phyloP scores from a whole-genome alignment of 2,329 filamentous ascomycete species.

The Talaromyces sp. region DNA sequence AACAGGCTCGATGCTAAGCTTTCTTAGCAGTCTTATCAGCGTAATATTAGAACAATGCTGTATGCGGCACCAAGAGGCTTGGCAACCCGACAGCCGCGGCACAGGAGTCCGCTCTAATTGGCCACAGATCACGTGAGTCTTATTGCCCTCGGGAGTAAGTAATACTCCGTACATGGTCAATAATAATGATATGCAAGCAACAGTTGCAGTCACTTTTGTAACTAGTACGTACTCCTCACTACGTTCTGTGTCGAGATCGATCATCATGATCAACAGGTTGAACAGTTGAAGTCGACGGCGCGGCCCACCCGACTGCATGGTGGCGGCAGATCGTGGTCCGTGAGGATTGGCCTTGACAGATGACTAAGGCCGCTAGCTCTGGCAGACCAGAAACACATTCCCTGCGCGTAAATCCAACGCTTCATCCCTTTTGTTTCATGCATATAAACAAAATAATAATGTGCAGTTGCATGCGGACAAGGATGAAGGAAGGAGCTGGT shows the following conservation, averaged over 20 bases:
- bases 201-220: neutral
- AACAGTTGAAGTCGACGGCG: neutral
- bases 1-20: too few species aligned
- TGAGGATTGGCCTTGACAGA: neutral
- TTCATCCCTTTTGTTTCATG: too few species aligned
- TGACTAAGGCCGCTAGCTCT: neutral
- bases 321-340: conserved; percentile 13
- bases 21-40: too few species aligned
- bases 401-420: too few species aligned
- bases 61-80: neutral
- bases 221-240: too few species aligned
- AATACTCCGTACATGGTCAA: neutral
- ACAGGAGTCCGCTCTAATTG: neutral
- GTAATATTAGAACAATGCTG: too few species aligned
- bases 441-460: neutral
- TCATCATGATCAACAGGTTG: neutral
- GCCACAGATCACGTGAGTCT: neutral
- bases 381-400: too few species aligned
- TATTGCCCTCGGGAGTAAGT: neutral
- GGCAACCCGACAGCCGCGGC: neutral
- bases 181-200: too few species aligned
- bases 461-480: neutral
- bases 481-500: neutral
- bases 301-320: conserved; percentile 10
- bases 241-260: neutral